Evolutionary conservation across 2,329 filamentous ascomycete species (phyloP).

Genomic region (Didymella exigua): DNA sequence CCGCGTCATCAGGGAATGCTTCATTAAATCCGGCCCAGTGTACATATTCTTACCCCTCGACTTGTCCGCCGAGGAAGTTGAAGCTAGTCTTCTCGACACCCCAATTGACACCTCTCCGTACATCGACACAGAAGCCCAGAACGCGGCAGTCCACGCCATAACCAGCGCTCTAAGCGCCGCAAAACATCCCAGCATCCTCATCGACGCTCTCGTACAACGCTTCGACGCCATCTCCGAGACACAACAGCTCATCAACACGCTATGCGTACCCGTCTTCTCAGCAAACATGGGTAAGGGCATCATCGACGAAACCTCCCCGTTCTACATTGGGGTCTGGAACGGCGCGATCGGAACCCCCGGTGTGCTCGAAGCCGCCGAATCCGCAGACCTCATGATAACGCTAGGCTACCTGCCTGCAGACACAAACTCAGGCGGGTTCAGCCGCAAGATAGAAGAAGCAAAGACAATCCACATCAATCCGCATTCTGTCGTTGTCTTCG

Average conservation of each 20-base stretch:
- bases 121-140: constrained; percentile 32
- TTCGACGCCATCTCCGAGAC: constrained; percentile 47
- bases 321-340: constrained; percentile 51
- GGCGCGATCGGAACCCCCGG: constrained; percentile 48
- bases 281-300: constrained; percentile 53
- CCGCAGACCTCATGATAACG: constrained; percentile 46
- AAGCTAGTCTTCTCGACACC: constrained; percentile 42
- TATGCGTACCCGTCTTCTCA: constrained; percentile 47
- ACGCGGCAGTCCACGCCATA: constrained; percentile 45
- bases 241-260: constrained; percentile 39
- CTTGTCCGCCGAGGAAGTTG: constrained; percentile 46
- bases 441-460: constrained; percentile 38
- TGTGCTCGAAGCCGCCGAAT: constrained; percentile 44
- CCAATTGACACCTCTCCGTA: constrained; percentile 45
- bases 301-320: constrained; percentile 50
- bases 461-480: constrained; percentile 48
- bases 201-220: constrained; percentile 49
- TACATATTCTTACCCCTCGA: constrained; percentile 55
- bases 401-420: constrained; percentile 51
- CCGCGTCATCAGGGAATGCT: constrained; percentile 51
- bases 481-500: constrained; percentile 46
- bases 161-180: constrained; percentile 38
- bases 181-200: constrained; percentile 47
- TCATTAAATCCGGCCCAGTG: constrained; percentile 51
- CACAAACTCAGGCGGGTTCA: constrained; percentile 52